A percentile compares a stretch with the other conserved stretches of the same genome.
Evolutionary conservation across 768 basidiomycete genomes (phyloP).

Genomic region (Pseudohyphozyma bogoriensis): DNA sequence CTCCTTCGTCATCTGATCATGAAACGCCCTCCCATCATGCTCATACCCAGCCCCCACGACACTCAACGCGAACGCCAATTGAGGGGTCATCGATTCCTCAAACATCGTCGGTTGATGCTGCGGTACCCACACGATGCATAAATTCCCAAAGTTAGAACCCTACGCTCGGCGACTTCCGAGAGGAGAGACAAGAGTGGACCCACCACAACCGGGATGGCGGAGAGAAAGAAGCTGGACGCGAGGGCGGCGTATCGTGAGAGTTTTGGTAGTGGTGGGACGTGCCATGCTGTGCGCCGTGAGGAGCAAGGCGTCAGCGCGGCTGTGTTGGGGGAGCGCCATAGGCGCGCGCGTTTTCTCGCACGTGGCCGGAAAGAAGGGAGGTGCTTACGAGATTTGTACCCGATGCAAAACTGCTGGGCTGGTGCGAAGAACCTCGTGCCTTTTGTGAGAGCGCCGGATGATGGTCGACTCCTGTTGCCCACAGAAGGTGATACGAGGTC

Average conservation of each 20-base stretch:
- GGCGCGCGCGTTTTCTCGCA: no score
- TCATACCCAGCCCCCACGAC: neutral
- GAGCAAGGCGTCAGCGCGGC: neutral
- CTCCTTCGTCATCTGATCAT: neutral
- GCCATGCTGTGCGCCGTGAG: neutral
- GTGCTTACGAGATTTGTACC: neutral
- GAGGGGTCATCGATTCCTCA: neutral
- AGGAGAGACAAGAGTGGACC: neutral
- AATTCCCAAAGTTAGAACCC: no score
- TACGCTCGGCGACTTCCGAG: no score
- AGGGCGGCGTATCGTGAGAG: neutral
- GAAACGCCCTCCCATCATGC: neutral
- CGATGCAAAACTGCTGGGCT: neutral
- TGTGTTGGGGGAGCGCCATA: no score
- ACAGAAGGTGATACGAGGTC: no score
- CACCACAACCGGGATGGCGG: neutral
- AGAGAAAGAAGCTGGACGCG: neutral
- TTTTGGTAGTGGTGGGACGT: neutral
- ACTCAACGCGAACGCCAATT: neutral
- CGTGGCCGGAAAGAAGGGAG: no score
- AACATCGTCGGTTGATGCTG: neutral
- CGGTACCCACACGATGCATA: neutral
- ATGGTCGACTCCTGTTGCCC: no score
- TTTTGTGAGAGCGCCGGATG: no score
- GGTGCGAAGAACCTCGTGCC: no score